phyloP scores from a whole-genome alignment of 2,329 filamentous ascomycete genomes.

The Fusarium vanettenii region DNA sequence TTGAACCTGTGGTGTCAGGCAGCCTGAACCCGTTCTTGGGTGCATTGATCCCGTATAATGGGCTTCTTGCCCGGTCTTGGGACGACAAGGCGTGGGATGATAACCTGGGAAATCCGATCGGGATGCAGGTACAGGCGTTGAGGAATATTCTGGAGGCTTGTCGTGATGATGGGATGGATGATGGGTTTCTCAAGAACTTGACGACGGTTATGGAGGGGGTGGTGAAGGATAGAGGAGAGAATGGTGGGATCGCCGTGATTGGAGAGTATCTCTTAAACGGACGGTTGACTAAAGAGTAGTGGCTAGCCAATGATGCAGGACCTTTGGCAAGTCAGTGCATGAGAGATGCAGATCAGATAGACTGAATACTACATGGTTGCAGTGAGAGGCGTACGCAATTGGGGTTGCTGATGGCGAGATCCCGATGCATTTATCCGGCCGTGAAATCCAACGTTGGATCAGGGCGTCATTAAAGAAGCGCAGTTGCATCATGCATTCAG shows the following conservation, averaged over 20 bases:
- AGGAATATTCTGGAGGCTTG: neutral
- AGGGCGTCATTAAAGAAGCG: neutral
- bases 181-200: neutral
- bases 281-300: neutral
- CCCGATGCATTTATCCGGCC: neutral
- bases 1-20: neutral
- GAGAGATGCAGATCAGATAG: neutral
- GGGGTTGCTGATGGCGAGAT: neutral
- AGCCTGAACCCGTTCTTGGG: neutral
- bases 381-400: neutral
- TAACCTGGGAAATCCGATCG: neutral
- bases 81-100: neutral
- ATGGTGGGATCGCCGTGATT: neutral
- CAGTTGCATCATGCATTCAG: neutral
- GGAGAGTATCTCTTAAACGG: neutral
- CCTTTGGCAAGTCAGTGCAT: neutral
- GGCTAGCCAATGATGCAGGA: neutral
- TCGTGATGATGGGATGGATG: neutral
- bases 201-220: neutral
- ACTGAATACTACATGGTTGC: neutral
- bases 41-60: neutral
- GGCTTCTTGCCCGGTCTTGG: neutral
- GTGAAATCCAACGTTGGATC: neutral
- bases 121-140: neutral
- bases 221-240: neutral